Percentiles rank a stretch among this genome's conserved stretches.
phyloP scores from a whole-genome alignment of 441 rosid species.

The Arabidopsis hybrid region DNA sequence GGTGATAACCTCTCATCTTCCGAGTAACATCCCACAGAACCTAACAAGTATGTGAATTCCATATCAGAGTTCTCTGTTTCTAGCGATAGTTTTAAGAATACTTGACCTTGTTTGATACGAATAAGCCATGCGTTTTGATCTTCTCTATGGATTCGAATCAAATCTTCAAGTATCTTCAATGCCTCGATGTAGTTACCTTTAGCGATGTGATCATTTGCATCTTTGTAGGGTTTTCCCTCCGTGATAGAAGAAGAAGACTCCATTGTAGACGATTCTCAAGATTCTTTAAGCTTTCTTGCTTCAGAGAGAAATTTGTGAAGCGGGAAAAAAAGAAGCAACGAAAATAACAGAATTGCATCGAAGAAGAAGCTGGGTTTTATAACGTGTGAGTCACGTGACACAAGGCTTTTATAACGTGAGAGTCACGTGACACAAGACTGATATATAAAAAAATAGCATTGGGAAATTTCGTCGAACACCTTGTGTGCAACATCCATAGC shows the following conservation, averaged over 20 bases:
- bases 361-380: background rate
- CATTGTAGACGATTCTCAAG: background rate
- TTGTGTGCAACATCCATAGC: conserved; percentile 9
- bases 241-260: background rate
- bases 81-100: background rate
- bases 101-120: background rate
- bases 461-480: conserved; percentile 14
- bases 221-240: background rate
- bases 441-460: background rate
- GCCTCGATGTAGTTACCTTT: conserved; percentile 2
- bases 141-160: background rate
- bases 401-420: background rate
- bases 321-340: conserved; percentile 7
- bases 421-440: too few relatives aligned
- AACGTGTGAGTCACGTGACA: conserved; percentile 30
- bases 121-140: background rate
- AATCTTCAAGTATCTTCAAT: conserved; percentile 18
- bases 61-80: background rate
- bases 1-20: background rate
- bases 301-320: background rate
- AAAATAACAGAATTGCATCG: background rate
- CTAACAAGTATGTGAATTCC: background rate
- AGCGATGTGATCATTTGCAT: background rate
- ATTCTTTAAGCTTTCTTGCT: background rate
- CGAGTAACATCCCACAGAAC: background rate